Percentiles rank a stretch among this genome's conserved stretches.
Conservation (phyloP, 2,329 filamentous ascomycete species). For the Pseudocercospora crystallina region DNA sequence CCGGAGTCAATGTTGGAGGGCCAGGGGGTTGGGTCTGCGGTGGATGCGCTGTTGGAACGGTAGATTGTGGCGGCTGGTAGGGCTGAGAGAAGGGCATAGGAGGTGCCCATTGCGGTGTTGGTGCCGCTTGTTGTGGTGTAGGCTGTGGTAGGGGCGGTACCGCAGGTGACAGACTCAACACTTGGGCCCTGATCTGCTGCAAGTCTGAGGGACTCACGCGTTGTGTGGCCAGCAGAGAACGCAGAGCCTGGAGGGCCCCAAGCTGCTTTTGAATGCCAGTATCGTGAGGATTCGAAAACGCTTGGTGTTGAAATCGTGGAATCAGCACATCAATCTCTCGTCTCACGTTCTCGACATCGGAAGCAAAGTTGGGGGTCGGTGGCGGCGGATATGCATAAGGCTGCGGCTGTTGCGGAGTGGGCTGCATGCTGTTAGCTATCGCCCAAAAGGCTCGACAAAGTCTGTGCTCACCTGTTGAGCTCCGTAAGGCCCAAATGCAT, state of each 20-base stretch:
- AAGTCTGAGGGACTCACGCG: conserved; percentile 78
- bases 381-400: conserved; percentile 21
- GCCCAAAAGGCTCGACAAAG: neutral
- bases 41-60: conserved; percentile 23
- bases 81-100: conserved; percentile 31
- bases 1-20: conserved; percentile 30
- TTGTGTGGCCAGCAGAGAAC: conserved; percentile 74
- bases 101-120: conserved; percentile 34
- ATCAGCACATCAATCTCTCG: conserved; percentile 81
- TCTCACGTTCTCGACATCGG: conserved; percentile 64
- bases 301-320: conserved; percentile 68
- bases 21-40: conserved; percentile 19
- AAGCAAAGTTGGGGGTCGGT: conserved; percentile 13
- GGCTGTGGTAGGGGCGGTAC: conserved; percentile 36
- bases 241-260: conserved; percentile 81
- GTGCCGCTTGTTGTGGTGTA: conserved; percentile 32
- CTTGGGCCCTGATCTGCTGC: conserved; percentile 79
- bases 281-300: conserved; percentile 75
- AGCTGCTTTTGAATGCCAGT: conserved; percentile 73
- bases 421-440: conserved; percentile 16
- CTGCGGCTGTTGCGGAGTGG: conserved; percentile 27
- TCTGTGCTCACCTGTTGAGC: conserved; percentile 38
- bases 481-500: conserved; percentile 33
- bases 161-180: conserved; percentile 71
- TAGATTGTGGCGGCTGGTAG: conserved; percentile 28